These are phyloP conservation scores for Erodium maritimum DNA, from an alignment of 345 rosid species.

Conservation along the genomic window DNA sequence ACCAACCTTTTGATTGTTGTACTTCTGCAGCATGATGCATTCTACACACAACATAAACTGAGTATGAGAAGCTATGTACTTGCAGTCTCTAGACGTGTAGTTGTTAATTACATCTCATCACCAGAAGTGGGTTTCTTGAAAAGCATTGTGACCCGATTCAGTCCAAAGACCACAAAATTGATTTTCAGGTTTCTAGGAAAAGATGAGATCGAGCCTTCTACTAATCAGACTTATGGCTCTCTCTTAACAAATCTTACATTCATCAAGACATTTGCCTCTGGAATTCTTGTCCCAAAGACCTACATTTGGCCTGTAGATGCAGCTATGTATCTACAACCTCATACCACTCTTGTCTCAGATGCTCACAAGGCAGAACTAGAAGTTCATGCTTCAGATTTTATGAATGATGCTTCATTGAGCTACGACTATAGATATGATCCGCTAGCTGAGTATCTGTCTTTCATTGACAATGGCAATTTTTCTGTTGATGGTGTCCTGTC, in stretches of 20 bases:
- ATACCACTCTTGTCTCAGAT: slow-evolving; percentile 50
- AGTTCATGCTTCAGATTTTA: slow-evolving; percentile 73
- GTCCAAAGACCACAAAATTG: slow-evolving; percentile 35
- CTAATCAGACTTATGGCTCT: slow-evolving; percentile 61
- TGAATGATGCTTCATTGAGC: slow-evolving; percentile 53
- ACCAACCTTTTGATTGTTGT: slow-evolving; percentile 9
- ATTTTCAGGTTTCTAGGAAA: slow-evolving; percentile 49
- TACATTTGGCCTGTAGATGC: slow-evolving; percentile 61
- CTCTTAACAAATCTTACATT: slow-evolving; percentile 53
- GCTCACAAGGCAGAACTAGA: slow-evolving; percentile 80
- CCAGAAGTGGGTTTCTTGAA: slow-evolving; percentile 71
- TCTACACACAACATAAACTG: slow-evolving; percentile 59
- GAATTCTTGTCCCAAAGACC: slow-evolving; percentile 71
- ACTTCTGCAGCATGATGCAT: slow-evolving; percentile 56
- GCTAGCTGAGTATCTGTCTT: slow-evolving; percentile 47
- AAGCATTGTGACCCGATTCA: slow-evolving; percentile 36
- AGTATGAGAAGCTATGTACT: slow-evolving; percentile 57
- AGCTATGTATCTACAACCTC: slow-evolving; percentile 36
- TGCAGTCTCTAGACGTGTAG: slow-evolving; percentile 32
- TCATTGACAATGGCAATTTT: slow-evolving; percentile 67
- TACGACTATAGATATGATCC: slow-evolving; percentile 87
- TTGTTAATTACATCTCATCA: slow-evolving; percentile 57
- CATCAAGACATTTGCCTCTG: slow-evolving; percentile 84
- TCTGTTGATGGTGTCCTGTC: slow-evolving; percentile 87
- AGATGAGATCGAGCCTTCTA: slow-evolving; percentile 53